Conservation (phyloP, 2,329 filamentous ascomycete species). For the Sclerotinia spermophila region DNA sequence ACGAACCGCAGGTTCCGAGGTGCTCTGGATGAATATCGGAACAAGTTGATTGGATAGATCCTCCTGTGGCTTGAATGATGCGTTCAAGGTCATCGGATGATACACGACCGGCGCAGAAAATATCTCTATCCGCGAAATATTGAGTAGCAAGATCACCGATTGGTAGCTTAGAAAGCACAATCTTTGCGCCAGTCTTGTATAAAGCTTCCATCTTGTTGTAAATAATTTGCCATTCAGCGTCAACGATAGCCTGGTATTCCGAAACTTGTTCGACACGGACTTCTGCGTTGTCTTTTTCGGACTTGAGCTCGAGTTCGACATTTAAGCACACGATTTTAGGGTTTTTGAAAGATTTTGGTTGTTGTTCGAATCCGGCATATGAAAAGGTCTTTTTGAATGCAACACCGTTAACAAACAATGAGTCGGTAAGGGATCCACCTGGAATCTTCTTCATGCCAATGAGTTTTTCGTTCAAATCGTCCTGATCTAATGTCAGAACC, state of each 20-base stretch:
- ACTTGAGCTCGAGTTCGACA: conserved; percentile 97
- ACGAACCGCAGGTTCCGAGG: conserved; percentile 82
- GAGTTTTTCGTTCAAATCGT: conserved; percentile 94
- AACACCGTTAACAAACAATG: conserved; percentile 94
- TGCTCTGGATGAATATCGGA: conserved; percentile 88
- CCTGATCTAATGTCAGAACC: conserved; percentile 90
- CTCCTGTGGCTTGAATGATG: conserved; percentile 90
- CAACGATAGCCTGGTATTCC: conserved; percentile 98
- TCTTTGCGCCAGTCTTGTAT: conserved; percentile 91
- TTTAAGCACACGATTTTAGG: conserved; percentile 97
- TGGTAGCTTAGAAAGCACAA: conserved; percentile 93
- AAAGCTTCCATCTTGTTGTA: conserved; percentile 98
- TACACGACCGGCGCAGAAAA: conserved; percentile 97
- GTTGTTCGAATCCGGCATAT: conserved; percentile 98
- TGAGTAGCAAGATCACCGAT: conserved; percentile 97
- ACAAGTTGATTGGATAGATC: conserved; percentile 90
- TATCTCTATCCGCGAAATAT: conserved; percentile 94
- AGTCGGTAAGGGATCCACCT: conserved; percentile 92
- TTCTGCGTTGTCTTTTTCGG: conserved; percentile 98
- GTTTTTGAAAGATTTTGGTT: conserved; percentile 90
- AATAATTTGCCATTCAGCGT: conserved; percentile 99
- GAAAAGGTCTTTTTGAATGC: conserved; percentile 99
- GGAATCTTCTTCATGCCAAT: conserved; percentile 99
- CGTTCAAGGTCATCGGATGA: conserved; percentile 90
- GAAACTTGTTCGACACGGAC: conserved; percentile 97